These are phyloP conservation scores for Cryomyces minteri DNA, from an alignment of 495 filamentous ascomycete genomes.

Conservation along the genomic window DNA sequence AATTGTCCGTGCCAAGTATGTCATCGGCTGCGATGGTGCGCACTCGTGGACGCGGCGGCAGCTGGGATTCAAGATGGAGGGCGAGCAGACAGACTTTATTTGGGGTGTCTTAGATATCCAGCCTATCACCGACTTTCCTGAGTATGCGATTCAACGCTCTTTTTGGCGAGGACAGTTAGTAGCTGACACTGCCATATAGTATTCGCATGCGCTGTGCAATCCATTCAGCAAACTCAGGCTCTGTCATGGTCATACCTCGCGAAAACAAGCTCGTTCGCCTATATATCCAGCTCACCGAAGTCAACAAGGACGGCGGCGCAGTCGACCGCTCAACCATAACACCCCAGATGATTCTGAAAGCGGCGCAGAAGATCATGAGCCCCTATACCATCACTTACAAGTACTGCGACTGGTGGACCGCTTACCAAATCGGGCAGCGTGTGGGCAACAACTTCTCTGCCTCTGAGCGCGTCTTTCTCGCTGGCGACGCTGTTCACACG, in stretches of 20 bases:
- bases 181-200: slow-evolving; percentile 12
- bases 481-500: slow-evolving; percentile 70
- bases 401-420: slow-evolving; percentile 51
- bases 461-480: slow-evolving; percentile 53
- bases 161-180: not conserved
- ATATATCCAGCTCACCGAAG: slow-evolving; percentile 45
- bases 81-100: slow-evolving; percentile 44
- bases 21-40: slow-evolving; percentile 52
- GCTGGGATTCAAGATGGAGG: slow-evolving; percentile 38
- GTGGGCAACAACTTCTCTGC: slow-evolving; percentile 48
- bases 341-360: slow-evolving; percentile 34
- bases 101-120: slow-evolving; percentile 47
- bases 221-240: slow-evolving; percentile 42
- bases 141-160: not conserved
- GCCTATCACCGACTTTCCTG: slow-evolving; percentile 45
- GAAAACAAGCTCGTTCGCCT: slow-evolving; percentile 49
- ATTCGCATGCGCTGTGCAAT: slow-evolving; percentile 49
- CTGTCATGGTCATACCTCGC: slow-evolving; percentile 50
- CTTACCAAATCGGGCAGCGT: slow-evolving; percentile 49
- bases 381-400: slow-evolving; percentile 44
- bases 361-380: slow-evolving; percentile 37
- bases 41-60: slow-evolving; percentile 40
- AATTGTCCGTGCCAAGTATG: slow-evolving; percentile 38
- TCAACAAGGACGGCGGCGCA: slow-evolving; percentile 8
- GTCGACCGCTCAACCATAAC: slow-evolving; percentile 26